These are phyloP conservation scores for Mrakia gelida DNA, from an alignment of 768 basidiomycete species.

Conservation along the genomic window DNA sequence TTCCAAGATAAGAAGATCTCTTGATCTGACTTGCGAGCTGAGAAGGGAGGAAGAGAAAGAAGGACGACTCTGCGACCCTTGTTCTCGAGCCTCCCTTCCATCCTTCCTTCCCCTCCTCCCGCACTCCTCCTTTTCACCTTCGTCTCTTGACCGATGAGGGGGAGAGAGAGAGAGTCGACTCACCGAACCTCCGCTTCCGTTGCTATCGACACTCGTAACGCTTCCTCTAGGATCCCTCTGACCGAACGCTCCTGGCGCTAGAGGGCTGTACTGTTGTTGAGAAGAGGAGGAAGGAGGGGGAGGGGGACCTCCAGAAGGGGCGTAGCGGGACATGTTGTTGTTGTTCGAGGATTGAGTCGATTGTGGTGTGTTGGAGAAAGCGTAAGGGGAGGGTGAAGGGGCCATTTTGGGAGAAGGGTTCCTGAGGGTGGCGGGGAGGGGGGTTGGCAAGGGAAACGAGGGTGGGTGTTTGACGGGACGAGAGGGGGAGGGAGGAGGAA, in stretches of 20 bases:
- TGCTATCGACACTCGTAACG: not conserved
- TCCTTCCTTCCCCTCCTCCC: not conserved
- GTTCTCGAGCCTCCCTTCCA: not conserved
- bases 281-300: too few species aligned
- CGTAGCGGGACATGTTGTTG: not conserved
- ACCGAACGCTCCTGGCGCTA: not conserved
- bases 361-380: not conserved
- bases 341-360: not conserved
- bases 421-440: not conserved
- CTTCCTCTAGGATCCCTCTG: not conserved
- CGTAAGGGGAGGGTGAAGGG: not conserved
- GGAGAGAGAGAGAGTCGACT: not conserved
- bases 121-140: not conserved
- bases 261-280: too few species aligned
- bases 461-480: not conserved
- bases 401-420: not conserved
- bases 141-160: not conserved
- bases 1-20: not conserved
- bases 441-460: not conserved
- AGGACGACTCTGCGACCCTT: not conserved
- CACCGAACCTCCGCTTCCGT: not conserved
- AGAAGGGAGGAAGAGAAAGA: not conserved
- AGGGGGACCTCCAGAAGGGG: not conserved
- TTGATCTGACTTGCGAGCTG: not conserved
- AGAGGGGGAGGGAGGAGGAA: not conserved